These are phyloP conservation scores for Fusarium tanahbumbuense DNA, from an alignment of 2,329 filamentous ascomycete species.

Conservation along the genomic window DNA sequence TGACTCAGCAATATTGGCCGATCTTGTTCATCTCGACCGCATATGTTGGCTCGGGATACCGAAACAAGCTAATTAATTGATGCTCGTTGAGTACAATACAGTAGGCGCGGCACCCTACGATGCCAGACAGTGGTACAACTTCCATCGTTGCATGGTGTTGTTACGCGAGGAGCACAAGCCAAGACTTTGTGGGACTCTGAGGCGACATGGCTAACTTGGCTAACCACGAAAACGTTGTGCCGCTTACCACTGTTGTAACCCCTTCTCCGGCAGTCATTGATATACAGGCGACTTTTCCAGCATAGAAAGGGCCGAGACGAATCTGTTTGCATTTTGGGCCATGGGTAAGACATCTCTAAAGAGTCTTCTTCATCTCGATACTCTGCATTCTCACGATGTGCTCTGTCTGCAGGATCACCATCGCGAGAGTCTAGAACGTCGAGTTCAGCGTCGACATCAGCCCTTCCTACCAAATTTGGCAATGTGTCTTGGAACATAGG, in stretches of 20 bases:
- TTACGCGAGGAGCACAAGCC: conserved; percentile 26
- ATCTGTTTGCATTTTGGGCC: background rate
- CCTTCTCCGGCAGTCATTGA: conserved; percentile 1
- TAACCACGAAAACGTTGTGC: conserved; percentile 29
- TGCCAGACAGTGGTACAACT: conserved; percentile 27
- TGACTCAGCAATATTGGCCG: conserved; percentile 6
- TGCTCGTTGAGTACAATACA: background rate
- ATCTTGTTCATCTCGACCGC: conserved; percentile 6
- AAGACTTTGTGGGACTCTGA: conserved; percentile 31
- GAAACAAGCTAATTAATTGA: background rate
- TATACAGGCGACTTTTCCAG: background rate
- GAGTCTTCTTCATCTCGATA: conserved; percentile 7
- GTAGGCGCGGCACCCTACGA: conserved; percentile 18
- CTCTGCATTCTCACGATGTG: conserved; percentile 19
- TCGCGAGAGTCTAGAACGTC: conserved; percentile 39
- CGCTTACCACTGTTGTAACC: conserved; percentile 17
- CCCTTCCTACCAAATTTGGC: conserved; percentile 36
- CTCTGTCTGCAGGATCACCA: conserved; percentile 8
- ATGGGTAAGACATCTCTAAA: background rate
- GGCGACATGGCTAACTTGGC: conserved; percentile 33
- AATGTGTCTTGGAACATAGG: conserved; percentile 29
- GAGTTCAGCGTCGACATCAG: conserved; percentile 36
- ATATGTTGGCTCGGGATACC: background rate
- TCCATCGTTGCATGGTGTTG: conserved; percentile 36
- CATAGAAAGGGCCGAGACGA: background rate